Percentiles rank a stretch among this genome's conserved stretches.
phyloP scores from a whole-genome alignment of 129 eudicot genomes.

The sunflower (Helianthus annuus) region HanXRQr2.0-SUNRISE NC_035443.2:63517893-63518392 shows the following conservation, averaged over 20 bases:
- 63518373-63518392: background rate
- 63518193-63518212: background rate
- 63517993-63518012: background rate
- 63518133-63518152: background rate
- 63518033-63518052: background rate
- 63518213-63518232: background rate
- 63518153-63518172: background rate
- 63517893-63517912: background rate
- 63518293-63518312: background rate
- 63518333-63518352: background rate
- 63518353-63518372: too few species aligned
- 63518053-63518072: background rate
- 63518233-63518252: background rate
- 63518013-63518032: background rate
- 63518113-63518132: background rate
- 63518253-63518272: background rate
- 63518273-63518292: background rate
- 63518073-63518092: background rate
- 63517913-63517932: background rate
- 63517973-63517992: background rate
- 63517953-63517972: background rate
- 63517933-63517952: background rate
- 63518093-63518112: background rate
- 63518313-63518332: too few species aligned
- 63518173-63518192: background rate